Evolutionary conservation across 495 filamentous ascomycete species (phyloP), one percentile per base, ranked within the genome.

Genomic region (Talaromyces wortmannii): DNA sequence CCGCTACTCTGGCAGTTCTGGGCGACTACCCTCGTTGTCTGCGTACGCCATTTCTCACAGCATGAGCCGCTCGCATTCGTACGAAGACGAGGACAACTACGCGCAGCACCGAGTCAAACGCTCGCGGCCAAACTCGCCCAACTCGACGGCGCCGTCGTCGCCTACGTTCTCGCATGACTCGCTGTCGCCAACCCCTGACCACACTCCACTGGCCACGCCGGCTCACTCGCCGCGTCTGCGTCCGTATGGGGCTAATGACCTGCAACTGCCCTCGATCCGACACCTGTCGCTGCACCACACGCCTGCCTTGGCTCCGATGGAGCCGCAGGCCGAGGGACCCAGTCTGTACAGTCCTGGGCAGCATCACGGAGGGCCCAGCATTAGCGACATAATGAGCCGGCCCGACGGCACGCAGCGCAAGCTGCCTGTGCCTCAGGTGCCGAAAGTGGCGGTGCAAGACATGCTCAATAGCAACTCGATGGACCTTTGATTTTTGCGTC

Each of bases 121-220:
- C 46, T 96, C 92, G 53, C 78, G 94, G 54, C 94, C 94, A 40
- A 91, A 89, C 67, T 96, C 95, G 5, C 95, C 94, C 13, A 87
- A 90, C 68, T 96, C 91, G 43, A 97, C 94, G 4, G 92, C 92
- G 17, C 94, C 94, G 30, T 95, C 92, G 30, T 97, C 94, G 2
- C 94, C 94, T n/a, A 96, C 90, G 32, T 97, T 96, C 74, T 96
- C 94, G 6, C 89, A 96, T 70, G 92, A 95, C 74, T 96, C 92
- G 7, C 83, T 90, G 23, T 97, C 95, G 1, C 95, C 94, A 1
- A 98, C 94, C 2, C 95, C 94, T 2, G 94, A 97, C 64, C 91
- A 96, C 76, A 97, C 95, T 12, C 94, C 94, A 6, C 80, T 97
- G 45, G 94, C 92, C 31, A 98, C 94, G 2, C 94, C 94, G 0